A percentile compares a stretch with the other conserved stretches of the same genome.
Conservation (phyloP, 2,329 filamentous ascomycete genomes). For the Cordyceps pruinosa region DNA sequence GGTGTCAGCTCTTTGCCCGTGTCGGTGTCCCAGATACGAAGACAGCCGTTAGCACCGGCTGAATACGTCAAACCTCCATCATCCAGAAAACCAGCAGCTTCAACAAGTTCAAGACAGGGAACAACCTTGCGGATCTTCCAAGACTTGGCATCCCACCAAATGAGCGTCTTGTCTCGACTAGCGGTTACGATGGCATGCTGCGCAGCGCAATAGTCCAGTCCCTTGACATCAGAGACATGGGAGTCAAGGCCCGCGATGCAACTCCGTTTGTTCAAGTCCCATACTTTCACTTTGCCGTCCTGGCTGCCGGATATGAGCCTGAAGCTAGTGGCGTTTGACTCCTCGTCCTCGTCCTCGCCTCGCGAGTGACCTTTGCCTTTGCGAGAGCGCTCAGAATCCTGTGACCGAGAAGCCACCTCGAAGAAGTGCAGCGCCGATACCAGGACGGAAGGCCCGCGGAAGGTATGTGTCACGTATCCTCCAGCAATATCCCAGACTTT, state of each 20-base stretch:
- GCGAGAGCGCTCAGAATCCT: slow-evolving; percentile 17
- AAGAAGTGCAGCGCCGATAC: slow-evolving; percentile 92
- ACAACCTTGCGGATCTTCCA: slow-evolving; percentile 80
- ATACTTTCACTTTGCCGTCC: slow-evolving; percentile 85
- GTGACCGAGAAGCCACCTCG: slow-evolving; percentile 51
- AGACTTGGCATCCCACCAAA: slow-evolving; percentile 79
- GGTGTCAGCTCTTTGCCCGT: slow-evolving; percentile 72
- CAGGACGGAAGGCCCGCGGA: slow-evolving; percentile 85
- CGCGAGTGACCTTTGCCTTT: slow-evolving; percentile 27
- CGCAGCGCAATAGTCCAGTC: slow-evolving; percentile 69
- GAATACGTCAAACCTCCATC: slow-evolving; percentile 70
- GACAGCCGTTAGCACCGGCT: slow-evolving; percentile 72
- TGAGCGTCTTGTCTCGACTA: slow-evolving; percentile 87
- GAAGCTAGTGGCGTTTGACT: slow-evolving; percentile 46
- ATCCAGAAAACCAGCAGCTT: slow-evolving; percentile 72
- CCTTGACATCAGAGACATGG: slow-evolving; percentile 91
- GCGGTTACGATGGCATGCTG: slow-evolving; percentile 74
- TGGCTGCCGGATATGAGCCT: slow-evolving; percentile 86
- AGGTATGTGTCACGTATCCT: slow-evolving; percentile 90
- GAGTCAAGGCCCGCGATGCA: slow-evolving; percentile 75
- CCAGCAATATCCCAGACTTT: slow-evolving; percentile 94
- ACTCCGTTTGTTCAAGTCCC: slow-evolving; percentile 81
- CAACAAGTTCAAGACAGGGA: slow-evolving; percentile 78
- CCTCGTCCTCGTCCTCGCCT: slow-evolving; percentile 34
- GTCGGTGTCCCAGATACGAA: slow-evolving; percentile 77